Conservation (phyloP, 106 monocot genomes). For the Triglochin maritima region DNA sequence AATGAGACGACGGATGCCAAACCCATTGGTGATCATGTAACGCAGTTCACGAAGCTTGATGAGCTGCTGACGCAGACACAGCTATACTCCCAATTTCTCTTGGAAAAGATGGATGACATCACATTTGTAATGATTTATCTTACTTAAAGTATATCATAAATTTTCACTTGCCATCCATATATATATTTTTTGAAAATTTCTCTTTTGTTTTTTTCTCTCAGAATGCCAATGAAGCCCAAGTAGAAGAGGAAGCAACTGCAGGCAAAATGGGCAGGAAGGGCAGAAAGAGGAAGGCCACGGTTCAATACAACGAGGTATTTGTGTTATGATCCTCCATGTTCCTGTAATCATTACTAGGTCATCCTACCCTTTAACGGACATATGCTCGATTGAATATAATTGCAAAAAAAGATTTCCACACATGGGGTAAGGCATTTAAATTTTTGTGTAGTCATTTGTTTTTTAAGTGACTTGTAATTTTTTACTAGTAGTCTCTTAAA, state of each 20-base stretch:
- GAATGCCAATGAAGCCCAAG: constrained; percentile 22
- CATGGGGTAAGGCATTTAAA: too few relatives aligned
- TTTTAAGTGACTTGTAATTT: too few relatives aligned
- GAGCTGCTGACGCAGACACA: constrained; percentile 67
- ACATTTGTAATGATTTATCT: constrained; percentile 27
- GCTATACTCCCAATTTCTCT: constrained; percentile 67
- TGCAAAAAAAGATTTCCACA: too few relatives aligned
- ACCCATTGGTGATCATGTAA: constrained; percentile 3
- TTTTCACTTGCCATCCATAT: not conserved
- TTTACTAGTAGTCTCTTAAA: too few relatives aligned
- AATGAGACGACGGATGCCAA: not conserved
- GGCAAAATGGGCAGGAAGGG: constrained; percentile 48
- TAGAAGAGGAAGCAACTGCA: constrained; percentile 11
- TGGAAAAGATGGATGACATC: constrained; percentile 85
- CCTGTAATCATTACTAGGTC: not conserved
- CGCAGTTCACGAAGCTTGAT: constrained; percentile 49
- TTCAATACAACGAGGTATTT: constrained; percentile 51
- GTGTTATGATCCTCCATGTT: not conserved
- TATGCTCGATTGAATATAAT: too few relatives aligned
- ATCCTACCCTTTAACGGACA: too few relatives aligned
- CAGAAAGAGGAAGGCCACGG: constrained; percentile 56
- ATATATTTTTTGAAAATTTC: not conserved
- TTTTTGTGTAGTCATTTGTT: too few relatives aligned
- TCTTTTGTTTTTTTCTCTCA: constrained; percentile 8
- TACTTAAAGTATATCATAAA: not conserved